Conservation (phyloP, 768 basidiomycete genomes). For the Cantharellus cinnabarinus region DNA sequence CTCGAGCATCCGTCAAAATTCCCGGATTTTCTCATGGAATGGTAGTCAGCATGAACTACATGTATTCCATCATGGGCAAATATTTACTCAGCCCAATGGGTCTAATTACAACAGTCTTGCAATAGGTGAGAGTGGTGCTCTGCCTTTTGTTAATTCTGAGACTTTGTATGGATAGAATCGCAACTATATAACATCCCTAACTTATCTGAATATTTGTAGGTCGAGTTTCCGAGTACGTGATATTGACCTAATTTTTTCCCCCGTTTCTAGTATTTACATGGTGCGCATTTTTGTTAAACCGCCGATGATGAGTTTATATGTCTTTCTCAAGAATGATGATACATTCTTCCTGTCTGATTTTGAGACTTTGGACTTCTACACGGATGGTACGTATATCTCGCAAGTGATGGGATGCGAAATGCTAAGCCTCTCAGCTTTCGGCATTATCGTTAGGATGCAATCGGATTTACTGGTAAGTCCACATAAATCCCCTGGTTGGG, state of each 20-base stretch:
- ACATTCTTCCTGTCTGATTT: constrained; percentile 9
- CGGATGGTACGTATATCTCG: constrained; percentile 3
- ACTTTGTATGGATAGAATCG: constrained; percentile 4
- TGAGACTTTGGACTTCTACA: background rate
- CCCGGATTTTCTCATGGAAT: background rate
- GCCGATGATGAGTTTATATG: background rate
- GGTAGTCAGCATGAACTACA: background rate
- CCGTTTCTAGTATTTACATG: constrained; percentile 4
- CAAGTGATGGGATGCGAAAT: background rate
- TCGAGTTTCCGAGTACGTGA: background rate
- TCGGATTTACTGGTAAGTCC: constrained; percentile 10
- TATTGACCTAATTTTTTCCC: background rate
- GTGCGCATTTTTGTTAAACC: background rate
- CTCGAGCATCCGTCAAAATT: no score
- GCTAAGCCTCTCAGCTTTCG: constrained; percentile 3
- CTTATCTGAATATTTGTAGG: constrained; percentile 9
- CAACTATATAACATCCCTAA: constrained; percentile 8
- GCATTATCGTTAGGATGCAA: constrained; percentile 14
- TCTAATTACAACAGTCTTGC: constrained; percentile 13
- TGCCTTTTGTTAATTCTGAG: no score
- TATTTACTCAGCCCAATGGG: constrained; percentile 7
- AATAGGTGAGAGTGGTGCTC: background rate
- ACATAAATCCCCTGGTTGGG: background rate
- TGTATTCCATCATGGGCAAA: background rate
- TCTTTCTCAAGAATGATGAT: constrained; percentile 12